Evolutionary conservation across 768 basidiomycete species (phyloP).

Genomic region (Flagelloscypha sp.): DNA sequence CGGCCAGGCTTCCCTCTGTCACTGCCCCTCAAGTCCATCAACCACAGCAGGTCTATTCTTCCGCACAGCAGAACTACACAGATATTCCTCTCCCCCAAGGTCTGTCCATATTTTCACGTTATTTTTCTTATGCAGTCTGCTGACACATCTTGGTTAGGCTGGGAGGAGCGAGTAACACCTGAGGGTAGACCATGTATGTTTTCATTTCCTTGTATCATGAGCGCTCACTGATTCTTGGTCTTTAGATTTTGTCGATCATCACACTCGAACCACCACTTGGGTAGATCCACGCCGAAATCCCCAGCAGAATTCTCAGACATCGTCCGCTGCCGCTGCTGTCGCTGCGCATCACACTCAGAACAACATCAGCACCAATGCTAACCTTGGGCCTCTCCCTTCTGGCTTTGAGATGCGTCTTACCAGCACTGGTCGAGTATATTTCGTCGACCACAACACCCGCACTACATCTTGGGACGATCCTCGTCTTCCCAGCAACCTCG

Average conservation of each 20-base stretch:
- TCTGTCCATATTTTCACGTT: too few relatives aligned
- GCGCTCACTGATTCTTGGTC: too few relatives aligned
- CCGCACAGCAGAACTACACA: slow-evolving; percentile 34
- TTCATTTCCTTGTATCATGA: too few relatives aligned
- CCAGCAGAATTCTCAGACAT: slow-evolving; percentile 40
- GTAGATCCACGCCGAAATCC: slow-evolving; percentile 65
- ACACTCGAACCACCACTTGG: slow-evolving; percentile 84
- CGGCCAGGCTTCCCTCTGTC: slow-evolving; percentile 1
- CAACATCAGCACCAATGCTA: slow-evolving; percentile 43
- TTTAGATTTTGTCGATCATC: slow-evolving; percentile 63
- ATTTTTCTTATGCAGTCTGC: too few relatives aligned
- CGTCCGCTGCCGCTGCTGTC: slow-evolving; percentile 35
- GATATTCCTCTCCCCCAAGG: slow-evolving; percentile 72
- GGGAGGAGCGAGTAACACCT: slow-evolving; percentile 88
- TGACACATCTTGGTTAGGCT: too few relatives aligned
- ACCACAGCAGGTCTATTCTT: slow-evolving; percentile 16
- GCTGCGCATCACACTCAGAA: too few relatives aligned
- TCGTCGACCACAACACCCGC: slow-evolving; percentile 85
- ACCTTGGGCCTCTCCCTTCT: slow-evolving; percentile 77
- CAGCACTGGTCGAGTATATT: slow-evolving; percentile 77
- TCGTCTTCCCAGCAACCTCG: slow-evolving; percentile 70
- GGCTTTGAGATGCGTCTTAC: slow-evolving; percentile 96
- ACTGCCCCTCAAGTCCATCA: slow-evolving; percentile 11
- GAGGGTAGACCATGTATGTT: slow-evolving; percentile 72
- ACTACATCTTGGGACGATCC: slow-evolving; percentile 95